Evolutionary conservation across 768 basidiomycete genomes (phyloP).

Genomic region (Zangia roseola): DNA sequence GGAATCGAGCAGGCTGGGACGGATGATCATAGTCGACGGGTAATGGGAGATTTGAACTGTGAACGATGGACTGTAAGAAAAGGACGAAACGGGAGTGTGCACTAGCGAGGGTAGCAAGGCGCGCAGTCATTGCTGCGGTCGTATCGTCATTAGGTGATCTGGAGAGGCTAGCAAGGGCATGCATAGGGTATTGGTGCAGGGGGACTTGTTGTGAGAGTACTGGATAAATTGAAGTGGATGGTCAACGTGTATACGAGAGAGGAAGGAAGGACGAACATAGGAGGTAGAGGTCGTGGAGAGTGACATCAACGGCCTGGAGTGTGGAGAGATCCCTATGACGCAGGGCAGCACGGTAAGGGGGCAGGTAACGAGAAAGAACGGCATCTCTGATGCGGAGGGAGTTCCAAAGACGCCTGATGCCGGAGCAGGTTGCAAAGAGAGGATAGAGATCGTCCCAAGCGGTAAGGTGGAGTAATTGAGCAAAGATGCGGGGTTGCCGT

Average conservation of each 20-base stretch:
- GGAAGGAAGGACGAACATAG: slow-evolving; percentile 51
- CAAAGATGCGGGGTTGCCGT: slow-evolving; percentile 35
- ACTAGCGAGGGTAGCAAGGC: slow-evolving; percentile 49
- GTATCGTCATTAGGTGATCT: slow-evolving; percentile 33
- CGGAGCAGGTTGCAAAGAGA: slow-evolving; percentile 36
- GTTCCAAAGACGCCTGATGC: slow-evolving; percentile 35
- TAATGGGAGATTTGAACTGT: slow-evolving; percentile 53
- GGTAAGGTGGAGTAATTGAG: slow-evolving; percentile 28
- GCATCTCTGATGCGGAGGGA: slow-evolving; percentile 34
- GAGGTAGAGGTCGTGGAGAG: slow-evolving; percentile 58
- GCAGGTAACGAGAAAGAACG: slow-evolving; percentile 51
- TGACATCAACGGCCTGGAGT: slow-evolving; percentile 48
- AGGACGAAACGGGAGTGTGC: slow-evolving; percentile 77
- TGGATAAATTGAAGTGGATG: slow-evolving; percentile 25
- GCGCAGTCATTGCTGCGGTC: slow-evolving; percentile 23
- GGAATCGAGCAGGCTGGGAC: slow-evolving; percentile 21
- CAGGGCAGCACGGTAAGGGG: slow-evolving; percentile 51
- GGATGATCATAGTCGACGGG: slow-evolving; percentile 45
- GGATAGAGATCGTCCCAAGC: slow-evolving; percentile 43
- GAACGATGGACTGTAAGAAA: slow-evolving; percentile 67
- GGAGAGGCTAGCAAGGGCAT: slow-evolving; percentile 56
- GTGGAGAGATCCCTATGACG: slow-evolving; percentile 39
- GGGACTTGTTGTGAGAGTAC: slow-evolving; percentile 65
- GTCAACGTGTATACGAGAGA: slow-evolving; percentile 8
- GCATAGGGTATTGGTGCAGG: slow-evolving; percentile 70